Evolutionary conservation across 177 flowering plant species (phyloP).

Genomic region (Telopea speciosissima): DNA sequence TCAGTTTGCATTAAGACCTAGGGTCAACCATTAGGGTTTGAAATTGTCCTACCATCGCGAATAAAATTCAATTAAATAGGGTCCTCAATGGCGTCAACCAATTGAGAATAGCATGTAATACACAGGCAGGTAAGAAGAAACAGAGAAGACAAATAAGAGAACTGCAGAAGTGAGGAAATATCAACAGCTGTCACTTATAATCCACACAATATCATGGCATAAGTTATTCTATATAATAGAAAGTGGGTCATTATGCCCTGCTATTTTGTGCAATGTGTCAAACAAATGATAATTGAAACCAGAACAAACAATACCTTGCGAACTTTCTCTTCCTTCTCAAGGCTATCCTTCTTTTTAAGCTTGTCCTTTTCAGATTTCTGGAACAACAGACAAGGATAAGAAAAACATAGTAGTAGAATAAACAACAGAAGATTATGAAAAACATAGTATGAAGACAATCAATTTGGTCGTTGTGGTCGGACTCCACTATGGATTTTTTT

Average conservation of each 20-base stretch:
- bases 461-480: too few species aligned
- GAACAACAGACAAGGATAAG: background rate
- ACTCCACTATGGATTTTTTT: too few species aligned
- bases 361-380: slow-evolving; percentile 31
- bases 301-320: slow-evolving; percentile 11
- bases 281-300: background rate
- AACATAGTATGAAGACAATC: background rate
- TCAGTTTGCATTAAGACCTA: too few species aligned
- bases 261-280: too few species aligned
- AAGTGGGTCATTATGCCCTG: too few species aligned
- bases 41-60: background rate
- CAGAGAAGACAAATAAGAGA: background rate
- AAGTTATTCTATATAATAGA: background rate
- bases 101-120: too few species aligned
- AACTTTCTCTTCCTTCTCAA: slow-evolving; percentile 30
- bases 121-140: too few species aligned
- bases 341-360: slow-evolving; percentile 25
- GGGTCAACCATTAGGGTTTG: background rate
- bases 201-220: background rate
- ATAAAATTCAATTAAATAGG: background rate
- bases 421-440: background rate
- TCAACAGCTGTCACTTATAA: background rate
- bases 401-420: background rate
- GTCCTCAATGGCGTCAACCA: background rate
- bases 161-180: too few species aligned